phyloP scores from a whole-genome alignment of 2,329 filamentous ascomycete species.

The Ascosphaera pollenicola region DNA sequence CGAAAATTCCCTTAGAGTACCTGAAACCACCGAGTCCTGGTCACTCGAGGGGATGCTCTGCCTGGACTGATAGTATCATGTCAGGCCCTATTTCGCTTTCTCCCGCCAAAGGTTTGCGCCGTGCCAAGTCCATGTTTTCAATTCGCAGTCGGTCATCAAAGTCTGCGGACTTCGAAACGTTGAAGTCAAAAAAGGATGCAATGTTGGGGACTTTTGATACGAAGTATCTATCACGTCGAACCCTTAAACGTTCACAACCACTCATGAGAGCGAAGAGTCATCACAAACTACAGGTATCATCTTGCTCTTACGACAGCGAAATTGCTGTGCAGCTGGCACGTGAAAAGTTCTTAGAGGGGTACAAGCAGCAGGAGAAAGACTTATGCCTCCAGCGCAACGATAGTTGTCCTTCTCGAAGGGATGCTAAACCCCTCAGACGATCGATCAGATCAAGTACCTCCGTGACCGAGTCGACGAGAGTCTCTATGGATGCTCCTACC shows the following conservation, averaged over 20 bases:
- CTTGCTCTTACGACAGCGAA: slow-evolving; percentile 1
- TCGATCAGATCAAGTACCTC: neutral
- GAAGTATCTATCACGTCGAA: slow-evolving; percentile 4
- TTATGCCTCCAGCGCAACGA: neutral
- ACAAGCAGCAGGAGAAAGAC: slow-evolving; percentile 1
- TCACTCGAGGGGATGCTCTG: neutral
- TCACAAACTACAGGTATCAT: neutral
- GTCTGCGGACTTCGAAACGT: neutral
- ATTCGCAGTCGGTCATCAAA: slow-evolving; percentile 14
- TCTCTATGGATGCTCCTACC: neutral
- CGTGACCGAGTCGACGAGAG: neutral
- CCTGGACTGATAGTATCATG: neutral
- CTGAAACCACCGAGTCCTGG: neutral
- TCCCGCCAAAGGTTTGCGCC: slow-evolving; percentile 24
- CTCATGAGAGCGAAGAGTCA: neutral
- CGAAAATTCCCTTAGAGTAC: neutral
- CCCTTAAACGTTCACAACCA: neutral
- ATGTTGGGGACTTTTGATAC: slow-evolving; percentile 2
- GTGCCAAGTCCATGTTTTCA: slow-evolving; percentile 26
- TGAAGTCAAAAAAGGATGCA: no score
- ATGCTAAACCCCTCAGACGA: neutral
- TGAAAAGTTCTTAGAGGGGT: slow-evolving; percentile 2
- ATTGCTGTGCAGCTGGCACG: slow-evolving; percentile 1
- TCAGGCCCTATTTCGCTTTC: slow-evolving; percentile 19
- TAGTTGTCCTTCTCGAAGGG: no score